phyloP scores from a whole-genome alignment of 2,329 filamentous ascomycete genomes.

The Gremmenia infestans region DNA sequence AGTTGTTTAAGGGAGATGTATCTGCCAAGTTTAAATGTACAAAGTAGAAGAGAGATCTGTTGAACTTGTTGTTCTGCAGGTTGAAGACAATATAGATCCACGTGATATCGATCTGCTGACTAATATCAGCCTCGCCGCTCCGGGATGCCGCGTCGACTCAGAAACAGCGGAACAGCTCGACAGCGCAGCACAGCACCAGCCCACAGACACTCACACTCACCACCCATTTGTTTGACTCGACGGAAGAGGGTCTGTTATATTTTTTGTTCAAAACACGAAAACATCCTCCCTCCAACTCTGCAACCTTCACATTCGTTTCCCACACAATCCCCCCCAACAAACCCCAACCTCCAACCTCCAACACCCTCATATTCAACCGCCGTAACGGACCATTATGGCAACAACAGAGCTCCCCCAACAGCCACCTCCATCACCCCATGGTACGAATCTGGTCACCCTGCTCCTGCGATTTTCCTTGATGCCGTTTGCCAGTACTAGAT shows the following conservation, averaged over 20 bases:
- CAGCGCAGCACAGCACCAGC: no score
- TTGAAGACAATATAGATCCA: no score
- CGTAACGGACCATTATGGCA: slow-evolving; percentile 30
- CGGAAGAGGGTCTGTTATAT: not conserved
- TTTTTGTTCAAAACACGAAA: no score
- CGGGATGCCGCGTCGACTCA: not conserved
- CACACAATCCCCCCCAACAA: no score
- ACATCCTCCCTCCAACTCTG: no score
- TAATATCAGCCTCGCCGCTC: not conserved
- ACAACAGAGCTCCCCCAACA: slow-evolving; percentile 36
- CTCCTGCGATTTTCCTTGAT: slow-evolving; percentile 1
- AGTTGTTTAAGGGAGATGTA: no score
- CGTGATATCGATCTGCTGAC: no score
- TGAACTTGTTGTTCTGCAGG: no score
- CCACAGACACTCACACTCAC: no score
- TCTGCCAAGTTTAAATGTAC: no score
- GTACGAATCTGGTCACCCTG: slow-evolving; percentile 30
- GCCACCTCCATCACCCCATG: slow-evolving; percentile 38
- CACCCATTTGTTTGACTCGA: not conserved
- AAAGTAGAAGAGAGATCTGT: no score
- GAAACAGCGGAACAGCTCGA: not conserved
- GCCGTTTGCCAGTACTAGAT: slow-evolving; percentile 4
- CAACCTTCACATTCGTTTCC: no score
- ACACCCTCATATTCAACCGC: not conserved
- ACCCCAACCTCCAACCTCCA: not conserved